Percentiles rank a stretch among this genome's conserved stretches.
Evolutionary conservation across 225 moss, liverwort and hornwort genomes (phyloP).

Genomic region (Marchantia paleacea): DNA sequence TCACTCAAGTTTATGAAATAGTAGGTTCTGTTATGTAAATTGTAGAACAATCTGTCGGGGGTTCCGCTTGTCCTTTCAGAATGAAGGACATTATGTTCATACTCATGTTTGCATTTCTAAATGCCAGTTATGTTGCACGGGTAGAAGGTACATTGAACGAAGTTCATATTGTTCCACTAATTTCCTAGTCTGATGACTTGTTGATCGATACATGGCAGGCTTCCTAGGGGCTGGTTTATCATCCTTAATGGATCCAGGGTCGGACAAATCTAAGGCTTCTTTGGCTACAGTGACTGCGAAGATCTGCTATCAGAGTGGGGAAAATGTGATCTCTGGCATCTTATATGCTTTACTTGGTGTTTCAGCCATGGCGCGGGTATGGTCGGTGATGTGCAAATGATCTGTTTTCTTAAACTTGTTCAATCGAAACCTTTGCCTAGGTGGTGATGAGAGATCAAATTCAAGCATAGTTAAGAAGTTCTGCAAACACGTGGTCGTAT

Average conservation of each 20-base stretch:
- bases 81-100: no score
- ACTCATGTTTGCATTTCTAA: no score
- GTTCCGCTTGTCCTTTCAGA: no score
- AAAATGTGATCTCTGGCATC: constrained; percentile 89
- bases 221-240: constrained; percentile 80
- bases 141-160: no score
- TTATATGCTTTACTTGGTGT: constrained; percentile 90
- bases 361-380: constrained; percentile 92
- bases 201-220: constrained; percentile 43
- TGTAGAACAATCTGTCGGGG: no score
- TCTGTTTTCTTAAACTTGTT: background rate
- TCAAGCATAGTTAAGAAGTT: background rate
- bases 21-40: no score
- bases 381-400: constrained; percentile 9
- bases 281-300: constrained; percentile 57
- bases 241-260: constrained; percentile 58
- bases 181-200: background rate
- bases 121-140: no score
- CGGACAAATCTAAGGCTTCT: constrained; percentile 50
- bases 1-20: no score
- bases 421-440: background rate
- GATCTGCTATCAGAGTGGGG: constrained; percentile 76
- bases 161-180: no score
- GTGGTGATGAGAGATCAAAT: background rate
- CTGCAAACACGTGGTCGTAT: background rate